A percentile compares a stretch with the other conserved stretches of the same genome.
Conservation (phyloP, 2,329 filamentous ascomycete species). For the Cordyceps cateniannulata region DNA sequence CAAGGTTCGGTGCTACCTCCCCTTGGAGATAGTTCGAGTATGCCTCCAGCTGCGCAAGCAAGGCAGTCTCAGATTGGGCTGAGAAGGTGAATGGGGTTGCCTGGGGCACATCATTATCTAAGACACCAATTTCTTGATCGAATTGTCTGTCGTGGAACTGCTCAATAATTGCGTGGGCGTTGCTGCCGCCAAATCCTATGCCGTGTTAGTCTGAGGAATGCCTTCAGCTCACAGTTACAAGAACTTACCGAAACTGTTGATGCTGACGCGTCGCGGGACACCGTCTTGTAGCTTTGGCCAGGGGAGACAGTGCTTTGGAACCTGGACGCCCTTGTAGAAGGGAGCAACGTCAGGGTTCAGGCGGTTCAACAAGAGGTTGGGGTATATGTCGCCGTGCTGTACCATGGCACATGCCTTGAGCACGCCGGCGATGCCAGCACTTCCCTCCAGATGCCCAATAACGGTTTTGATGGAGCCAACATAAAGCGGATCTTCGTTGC, state of each 20-base stretch:
- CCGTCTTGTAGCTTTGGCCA: background rate
- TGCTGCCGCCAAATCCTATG: constrained; percentile 30
- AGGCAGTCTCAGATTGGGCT: background rate
- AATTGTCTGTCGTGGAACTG: background rate
- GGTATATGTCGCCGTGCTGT: constrained; percentile 36
- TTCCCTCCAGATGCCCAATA: constrained; percentile 41
- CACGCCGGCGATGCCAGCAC: constrained; percentile 38
- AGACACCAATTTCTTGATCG: no score
- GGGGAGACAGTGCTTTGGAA: constrained; percentile 2
- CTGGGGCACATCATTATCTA: background rate
- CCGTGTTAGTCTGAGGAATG: background rate
- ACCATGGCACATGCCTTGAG: constrained; percentile 41
- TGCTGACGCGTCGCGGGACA: constrained; percentile 19
- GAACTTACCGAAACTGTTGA: constrained; percentile 33
- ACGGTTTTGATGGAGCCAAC: constrained; percentile 40
- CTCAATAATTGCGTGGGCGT: constrained; percentile 26
- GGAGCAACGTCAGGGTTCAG: constrained; percentile 35
- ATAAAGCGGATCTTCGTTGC: constrained; percentile 17
- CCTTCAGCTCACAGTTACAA: background rate
- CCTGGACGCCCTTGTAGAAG: constrained; percentile 10
- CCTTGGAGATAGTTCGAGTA: background rate
- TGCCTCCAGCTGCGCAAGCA: background rate
- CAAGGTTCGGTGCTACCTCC: no score
- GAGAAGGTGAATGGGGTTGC: background rate
- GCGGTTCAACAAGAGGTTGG: constrained; percentile 39